Base-by-base conservation (phyloP, 768 basidiomycete species). In the Termitomyces eurrhizus region DNA sequence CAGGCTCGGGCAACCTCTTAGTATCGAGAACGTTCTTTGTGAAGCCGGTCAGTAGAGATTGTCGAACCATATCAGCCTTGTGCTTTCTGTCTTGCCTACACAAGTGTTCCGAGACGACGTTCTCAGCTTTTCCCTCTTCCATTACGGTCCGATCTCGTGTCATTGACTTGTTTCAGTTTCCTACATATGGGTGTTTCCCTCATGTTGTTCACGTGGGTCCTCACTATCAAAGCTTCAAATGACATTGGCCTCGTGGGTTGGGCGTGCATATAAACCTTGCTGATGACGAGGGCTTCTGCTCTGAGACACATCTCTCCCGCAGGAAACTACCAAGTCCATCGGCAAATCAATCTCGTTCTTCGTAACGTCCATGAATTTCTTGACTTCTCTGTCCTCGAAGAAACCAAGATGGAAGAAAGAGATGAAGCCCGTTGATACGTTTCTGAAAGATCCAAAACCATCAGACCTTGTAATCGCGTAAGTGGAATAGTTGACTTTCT, bases 391-490 rank as follows among this genome's bases (percentile, higher is more conserved):
- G 35, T 33, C 42, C 16, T 50, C 33, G 32, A 56, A 45, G 41
- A 26, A 61, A 52, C 60, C 60, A 42, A 61, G 55, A 39, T 61
- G 60, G 60, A 61, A 57, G 44, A 56, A 61, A 42, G 60, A 61
- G 18, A 21, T 61, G 12, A 61, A 41, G 26, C 41, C 55, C 3
- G 37, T 52, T 32, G 60, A 61, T 57, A 52, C 48, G 9, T 61
- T 61, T 39, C 36, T 61, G 41, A 39, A 48, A 29, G 61, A 62
- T 33, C 61, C 61, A 46, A 57, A 54, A 21, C 51, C 50, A 24
- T 52, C 56, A 18, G 68, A 69, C 46, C 60, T 66, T 16, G 64
- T 68, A 42, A 68, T 70, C 52, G 65, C 65, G 67, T 70, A 60
- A 59, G 66, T 64, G 1, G 53, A 29, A 33, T 8, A 32, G 13